phyloP scores from a whole-genome alignment of 2,329 filamentous ascomycete species.

The Xylaria arbuscula region DNA sequence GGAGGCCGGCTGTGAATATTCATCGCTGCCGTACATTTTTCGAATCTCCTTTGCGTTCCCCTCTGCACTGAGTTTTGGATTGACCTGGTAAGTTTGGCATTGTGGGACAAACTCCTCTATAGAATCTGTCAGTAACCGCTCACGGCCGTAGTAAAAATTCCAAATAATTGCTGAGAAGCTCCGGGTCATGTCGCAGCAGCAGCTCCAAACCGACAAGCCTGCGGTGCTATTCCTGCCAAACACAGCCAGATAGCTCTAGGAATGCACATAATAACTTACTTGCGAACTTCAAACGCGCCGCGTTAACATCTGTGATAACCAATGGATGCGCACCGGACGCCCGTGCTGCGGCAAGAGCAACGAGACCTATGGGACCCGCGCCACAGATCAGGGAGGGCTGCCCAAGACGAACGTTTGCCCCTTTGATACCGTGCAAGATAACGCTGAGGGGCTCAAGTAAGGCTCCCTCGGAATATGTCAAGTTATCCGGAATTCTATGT shows the following conservation, averaged over 20 bases:
- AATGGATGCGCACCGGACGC: conserved; percentile 72
- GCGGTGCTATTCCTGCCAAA: not conserved
- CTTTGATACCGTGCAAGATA: conserved; percentile 69
- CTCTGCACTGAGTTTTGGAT: conserved; percentile 57
- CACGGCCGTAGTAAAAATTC: not conserved
- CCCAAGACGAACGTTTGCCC: conserved; percentile 64
- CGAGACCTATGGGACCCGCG: conserved; percentile 72
- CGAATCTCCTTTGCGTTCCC: conserved; percentile 65
- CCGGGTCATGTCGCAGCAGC: not conserved
- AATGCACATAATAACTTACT: conserved; percentile 40
- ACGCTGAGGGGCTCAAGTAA: conserved; percentile 74
- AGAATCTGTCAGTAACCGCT: conserved; percentile 17
- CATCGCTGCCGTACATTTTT: conserved; percentile 60
- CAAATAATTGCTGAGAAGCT: not conserved
- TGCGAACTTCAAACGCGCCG: conserved; percentile 66
- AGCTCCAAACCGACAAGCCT: not conserved
- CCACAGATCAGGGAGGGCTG: conserved; percentile 68
- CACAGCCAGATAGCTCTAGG: not conserved
- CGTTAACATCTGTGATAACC: conserved; percentile 72
- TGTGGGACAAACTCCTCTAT: conserved; percentile 63
- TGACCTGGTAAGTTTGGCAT: conserved; percentile 65
- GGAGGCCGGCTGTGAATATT: conserved; percentile 67
- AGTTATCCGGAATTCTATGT: conserved; percentile 60
- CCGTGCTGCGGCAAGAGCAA: conserved; percentile 66
- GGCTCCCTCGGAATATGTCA: conserved; percentile 69